phyloP scores from a whole-genome alignment of 1,284 basidiomycete genomes.

The Schizopora paradoxa region DNA sequence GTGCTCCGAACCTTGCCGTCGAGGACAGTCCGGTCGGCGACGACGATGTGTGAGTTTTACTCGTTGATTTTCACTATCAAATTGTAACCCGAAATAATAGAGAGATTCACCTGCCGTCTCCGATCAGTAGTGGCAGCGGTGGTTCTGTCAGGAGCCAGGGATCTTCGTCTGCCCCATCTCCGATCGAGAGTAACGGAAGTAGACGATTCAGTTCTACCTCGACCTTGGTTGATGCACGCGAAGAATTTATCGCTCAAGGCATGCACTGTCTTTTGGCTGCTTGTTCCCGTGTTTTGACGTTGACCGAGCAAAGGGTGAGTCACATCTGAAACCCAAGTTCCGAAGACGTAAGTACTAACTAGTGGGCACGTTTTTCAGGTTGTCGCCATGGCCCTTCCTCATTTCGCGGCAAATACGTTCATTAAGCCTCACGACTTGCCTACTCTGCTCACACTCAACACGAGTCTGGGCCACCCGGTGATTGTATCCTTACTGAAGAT shows the following conservation, averaged over 20 bases:
- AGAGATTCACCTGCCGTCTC: conserved; percentile 1
- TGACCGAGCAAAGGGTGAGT: conserved; percentile 66
- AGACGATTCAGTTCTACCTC: conserved; percentile 2
- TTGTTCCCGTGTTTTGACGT: conserved; percentile 60
- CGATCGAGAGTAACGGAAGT: conserved; percentile 6
- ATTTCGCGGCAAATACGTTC: conserved; percentile 47
- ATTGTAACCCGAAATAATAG: conserved; percentile 20
- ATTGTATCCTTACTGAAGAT: conserved; percentile 45
- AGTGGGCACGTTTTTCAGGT: conserved; percentile 3
- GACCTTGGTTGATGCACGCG: conserved; percentile 1
- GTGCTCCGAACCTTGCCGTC: conserved; percentile 59
- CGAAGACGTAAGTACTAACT: not conserved
- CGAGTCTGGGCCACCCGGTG: conserved; percentile 59
- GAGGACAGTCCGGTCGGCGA: conserved; percentile 50
- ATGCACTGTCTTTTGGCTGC: conserved; percentile 62
- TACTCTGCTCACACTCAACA: conserved; percentile 59
- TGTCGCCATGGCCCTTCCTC: conserved; percentile 33
- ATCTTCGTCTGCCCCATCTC: conserved; percentile 4
- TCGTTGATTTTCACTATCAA: too few relatives aligned
- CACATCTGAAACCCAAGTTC: not conserved
- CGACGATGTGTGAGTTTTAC: conserved; percentile 41
- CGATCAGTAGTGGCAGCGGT: not conserved
- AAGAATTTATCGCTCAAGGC: conserved; percentile 30
- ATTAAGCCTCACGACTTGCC: conserved; percentile 62
- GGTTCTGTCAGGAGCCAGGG: not conserved